Conservation (phyloP, 2,329 filamentous ascomycete genomes). For the Spiromastix sp. region DNA sequence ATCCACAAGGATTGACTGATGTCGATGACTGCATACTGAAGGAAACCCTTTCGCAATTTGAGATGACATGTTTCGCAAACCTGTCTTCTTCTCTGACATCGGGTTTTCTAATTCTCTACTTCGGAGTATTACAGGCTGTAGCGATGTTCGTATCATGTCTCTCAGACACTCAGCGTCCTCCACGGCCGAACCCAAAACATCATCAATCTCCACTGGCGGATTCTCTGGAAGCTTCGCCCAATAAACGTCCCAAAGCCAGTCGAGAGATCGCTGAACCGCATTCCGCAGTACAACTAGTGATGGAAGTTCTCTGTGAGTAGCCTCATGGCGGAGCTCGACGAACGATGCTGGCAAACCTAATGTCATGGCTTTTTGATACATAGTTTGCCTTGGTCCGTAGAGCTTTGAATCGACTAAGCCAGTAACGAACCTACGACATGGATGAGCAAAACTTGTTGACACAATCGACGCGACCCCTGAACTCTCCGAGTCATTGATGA, state of each 20-base stretch:
- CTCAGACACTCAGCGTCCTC: not conserved
- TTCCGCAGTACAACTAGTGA: conserved; percentile 61
- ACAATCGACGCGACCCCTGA: not conserved
- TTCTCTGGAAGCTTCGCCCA: conserved; percentile 49
- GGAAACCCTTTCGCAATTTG: conserved; percentile 5
- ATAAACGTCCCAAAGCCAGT: conserved; percentile 85
- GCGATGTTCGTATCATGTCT: conserved; percentile 3
- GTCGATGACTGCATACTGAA: conserved; percentile 5
- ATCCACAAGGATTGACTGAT: conserved; percentile 3
- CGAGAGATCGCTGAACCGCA: conserved; percentile 58
- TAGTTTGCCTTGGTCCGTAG: conserved; percentile 30
- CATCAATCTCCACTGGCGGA: conserved; percentile 8
- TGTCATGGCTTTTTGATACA: conserved; percentile 34
- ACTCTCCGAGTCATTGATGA: conserved; percentile 3
- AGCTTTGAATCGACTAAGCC: conserved; percentile 35
- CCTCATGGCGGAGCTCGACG: conserved; percentile 81
- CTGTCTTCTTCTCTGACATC: not conserved
- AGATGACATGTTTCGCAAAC: conserved; percentile 1
- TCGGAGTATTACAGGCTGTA: conserved; percentile 2
- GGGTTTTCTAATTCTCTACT: not conserved
- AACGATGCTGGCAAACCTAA: conserved; percentile 52
- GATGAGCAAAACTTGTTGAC: conserved; percentile 2
- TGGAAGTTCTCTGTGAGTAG: conserved; percentile 80
- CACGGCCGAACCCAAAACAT: conserved; percentile 3
- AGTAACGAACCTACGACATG: conserved; percentile 39